Evolutionary conservation across 1,284 basidiomycete species (phyloP), one percentile per base, ranked within the genome.

Genomic region (Boletus mariae): DNA sequence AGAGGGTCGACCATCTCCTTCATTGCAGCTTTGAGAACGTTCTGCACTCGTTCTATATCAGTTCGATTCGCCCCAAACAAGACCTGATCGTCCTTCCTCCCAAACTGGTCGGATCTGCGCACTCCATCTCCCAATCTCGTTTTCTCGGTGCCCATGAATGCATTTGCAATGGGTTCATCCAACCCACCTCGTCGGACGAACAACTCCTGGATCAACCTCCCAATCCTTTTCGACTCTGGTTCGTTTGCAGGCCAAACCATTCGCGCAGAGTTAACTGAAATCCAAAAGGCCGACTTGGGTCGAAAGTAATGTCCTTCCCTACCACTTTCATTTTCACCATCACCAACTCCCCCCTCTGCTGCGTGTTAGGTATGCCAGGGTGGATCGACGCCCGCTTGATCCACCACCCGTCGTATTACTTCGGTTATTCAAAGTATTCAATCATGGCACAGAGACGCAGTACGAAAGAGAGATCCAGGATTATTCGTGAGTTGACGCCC

Each of bases 211-310:
- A 73, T 77, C 48, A 73, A 75, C 38, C 57, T 61, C 29, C 80
- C 80, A 12, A 80, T 84, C 50, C 72, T 71, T 55, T 86, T 83
- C 58, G 67, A 69, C 10, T 70, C 74, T 49, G 85, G 84, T 53
- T 84, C 83, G 57, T 84, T 85, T 64, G 66, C 73, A 51, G 83
- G 82, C 26, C 73, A 74, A 53, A 78, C 75, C 11, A 72, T 86
- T 46, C 79, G 85, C 49, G 80, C 81, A 58, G 76, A 83, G 66
- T 71, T 86, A 43, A 60, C 71, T 49, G 84, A 87, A 68, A 68
- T 85, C 7, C 83, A 85, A 64, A 82, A 83, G 55, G 84, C 83
- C 15, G 74, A 84, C 64, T 67, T 85, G 35, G 83, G 84, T 15
- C 72, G 83, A 71, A 85, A 85, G 83, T 85, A 64, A 62, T 71